Conservation (phyloP, 768 basidiomycete species). For the Gyrodon lividus region DNA sequence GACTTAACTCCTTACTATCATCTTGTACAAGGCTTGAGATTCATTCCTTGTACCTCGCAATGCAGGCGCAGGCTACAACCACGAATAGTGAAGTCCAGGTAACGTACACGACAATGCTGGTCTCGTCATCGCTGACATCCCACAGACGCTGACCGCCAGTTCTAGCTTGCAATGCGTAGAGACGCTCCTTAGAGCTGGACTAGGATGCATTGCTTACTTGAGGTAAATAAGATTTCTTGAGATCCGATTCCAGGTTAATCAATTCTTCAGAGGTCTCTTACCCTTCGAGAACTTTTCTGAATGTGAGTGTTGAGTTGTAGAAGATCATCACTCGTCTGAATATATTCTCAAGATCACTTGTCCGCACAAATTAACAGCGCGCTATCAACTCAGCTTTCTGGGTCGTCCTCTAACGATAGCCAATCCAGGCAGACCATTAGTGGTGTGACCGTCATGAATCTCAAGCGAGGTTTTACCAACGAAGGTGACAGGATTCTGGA, state of each 20-base stretch:
- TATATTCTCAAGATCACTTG: conserved; percentile 20
- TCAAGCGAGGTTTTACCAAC: conserved; percentile 74
- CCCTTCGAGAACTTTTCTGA: conserved; percentile 78
- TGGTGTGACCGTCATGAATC: conserved; percentile 69
- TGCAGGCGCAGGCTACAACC: conserved; percentile 26
- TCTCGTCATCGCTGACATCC: conserved; percentile 6
- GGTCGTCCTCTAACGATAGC: conserved; percentile 40
- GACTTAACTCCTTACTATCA: neutral
- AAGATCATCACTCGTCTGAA: neutral
- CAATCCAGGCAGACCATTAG: conserved; percentile 45
- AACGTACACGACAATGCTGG: neutral
- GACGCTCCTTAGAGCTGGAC: conserved; percentile 67
- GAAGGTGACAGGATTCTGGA: conserved; percentile 83
- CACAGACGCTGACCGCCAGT: conserved; percentile 47
- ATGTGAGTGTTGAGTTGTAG: conserved; percentile 38
- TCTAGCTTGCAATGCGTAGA: conserved; percentile 73
- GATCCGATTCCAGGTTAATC: conserved; percentile 5
- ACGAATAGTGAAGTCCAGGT: conserved; percentile 28
- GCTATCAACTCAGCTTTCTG: conserved; percentile 31
- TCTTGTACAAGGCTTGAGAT: neutral
- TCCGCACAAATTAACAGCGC: conserved; percentile 29
- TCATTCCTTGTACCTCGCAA: conserved; percentile 1
- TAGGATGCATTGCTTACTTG: conserved; percentile 77
- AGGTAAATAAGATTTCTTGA: conserved; percentile 40
- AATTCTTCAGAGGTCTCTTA: conserved; percentile 56